Evolutionary conservation across 1,284 basidiomycete genomes (phyloP).

Genomic region (Inonotus hispidus): DNA sequence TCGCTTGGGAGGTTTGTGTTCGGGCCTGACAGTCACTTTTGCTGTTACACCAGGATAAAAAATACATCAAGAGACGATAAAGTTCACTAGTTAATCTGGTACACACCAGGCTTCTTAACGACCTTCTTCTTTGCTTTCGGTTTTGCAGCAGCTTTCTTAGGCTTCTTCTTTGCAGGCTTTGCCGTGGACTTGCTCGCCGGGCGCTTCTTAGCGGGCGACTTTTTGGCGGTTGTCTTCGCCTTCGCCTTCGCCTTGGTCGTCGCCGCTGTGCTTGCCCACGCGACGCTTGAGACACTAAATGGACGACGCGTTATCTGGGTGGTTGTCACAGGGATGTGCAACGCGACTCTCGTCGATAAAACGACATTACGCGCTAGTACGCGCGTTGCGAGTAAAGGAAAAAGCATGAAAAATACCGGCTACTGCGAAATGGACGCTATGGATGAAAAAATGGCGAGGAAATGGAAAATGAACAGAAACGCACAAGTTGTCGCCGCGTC

Average conservation of each 20-base stretch:
- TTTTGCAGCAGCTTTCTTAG: background rate
- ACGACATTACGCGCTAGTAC: background rate
- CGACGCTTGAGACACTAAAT: slow-evolving; percentile 5
- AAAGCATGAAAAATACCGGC: background rate
- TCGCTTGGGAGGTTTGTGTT: background rate
- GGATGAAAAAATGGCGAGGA: background rate
- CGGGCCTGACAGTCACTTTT: background rate
- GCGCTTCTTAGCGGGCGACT: slow-evolving; percentile 14
- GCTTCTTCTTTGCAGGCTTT: slow-evolving; percentile 6
- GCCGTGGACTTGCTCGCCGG: background rate
- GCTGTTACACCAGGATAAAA: background rate
- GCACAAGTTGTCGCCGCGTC: background rate
- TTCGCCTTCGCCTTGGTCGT: background rate
- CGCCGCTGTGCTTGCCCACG: background rate
- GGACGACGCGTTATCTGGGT: slow-evolving; percentile 3
- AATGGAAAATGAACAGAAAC: background rate
- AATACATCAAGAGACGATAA: background rate
- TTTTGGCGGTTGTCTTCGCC: slow-evolving; percentile 3
- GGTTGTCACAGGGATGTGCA: background rate
- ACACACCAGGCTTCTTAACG: slow-evolving; percentile 12
- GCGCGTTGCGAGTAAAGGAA: slow-evolving; percentile 1
- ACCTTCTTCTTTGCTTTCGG: slow-evolving; percentile 3
- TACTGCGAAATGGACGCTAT: background rate
- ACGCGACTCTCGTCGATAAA: background rate
- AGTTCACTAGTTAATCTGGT: background rate